Evolutionary conservation across 2,329 filamentous ascomycete species (phyloP).

Genomic region (Fusarium piperis): DNA sequence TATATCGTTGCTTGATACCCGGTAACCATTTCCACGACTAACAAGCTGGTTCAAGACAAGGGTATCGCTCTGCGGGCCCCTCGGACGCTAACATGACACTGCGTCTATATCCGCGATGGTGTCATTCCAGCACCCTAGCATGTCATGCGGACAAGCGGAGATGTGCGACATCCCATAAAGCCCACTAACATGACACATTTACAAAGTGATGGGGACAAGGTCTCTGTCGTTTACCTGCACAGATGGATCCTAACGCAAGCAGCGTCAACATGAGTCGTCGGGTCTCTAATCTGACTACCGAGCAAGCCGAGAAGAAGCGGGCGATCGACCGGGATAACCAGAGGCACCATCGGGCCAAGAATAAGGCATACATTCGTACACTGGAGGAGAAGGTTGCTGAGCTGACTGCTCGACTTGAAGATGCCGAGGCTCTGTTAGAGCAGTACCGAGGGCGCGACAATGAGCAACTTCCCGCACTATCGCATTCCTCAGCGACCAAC

Average conservation of each 20-base stretch:
- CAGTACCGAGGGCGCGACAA: neutral
- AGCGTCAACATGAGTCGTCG: neutral
- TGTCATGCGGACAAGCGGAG: neutral
- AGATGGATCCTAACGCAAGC: neutral
- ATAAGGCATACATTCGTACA: neutral
- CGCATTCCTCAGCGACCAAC: neutral
- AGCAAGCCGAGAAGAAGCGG: neutral
- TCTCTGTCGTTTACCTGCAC: neutral
- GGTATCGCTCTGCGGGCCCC: neutral
- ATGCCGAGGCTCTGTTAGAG: neutral
- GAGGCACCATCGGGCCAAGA: neutral
- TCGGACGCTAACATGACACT: neutral
- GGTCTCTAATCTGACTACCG: neutral
- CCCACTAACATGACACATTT: neutral
- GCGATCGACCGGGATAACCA: neutral
- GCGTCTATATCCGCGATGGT: neutral
- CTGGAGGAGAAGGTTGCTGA: neutral
- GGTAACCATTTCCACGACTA: neutral
- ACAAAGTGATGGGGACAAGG: neutral
- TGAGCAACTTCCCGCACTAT: neutral
- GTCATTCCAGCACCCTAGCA: neutral
- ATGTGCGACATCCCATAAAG: neutral
- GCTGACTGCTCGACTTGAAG: neutral
- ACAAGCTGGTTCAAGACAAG: neutral
- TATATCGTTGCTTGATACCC: neutral